Percentiles rank a stretch among this genome's conserved stretches.
These are phyloP conservation scores for Dactylellina sp. DNA, from an alignment of 2,329 filamentous ascomycete genomes.

Conservation along the genomic window DNA sequence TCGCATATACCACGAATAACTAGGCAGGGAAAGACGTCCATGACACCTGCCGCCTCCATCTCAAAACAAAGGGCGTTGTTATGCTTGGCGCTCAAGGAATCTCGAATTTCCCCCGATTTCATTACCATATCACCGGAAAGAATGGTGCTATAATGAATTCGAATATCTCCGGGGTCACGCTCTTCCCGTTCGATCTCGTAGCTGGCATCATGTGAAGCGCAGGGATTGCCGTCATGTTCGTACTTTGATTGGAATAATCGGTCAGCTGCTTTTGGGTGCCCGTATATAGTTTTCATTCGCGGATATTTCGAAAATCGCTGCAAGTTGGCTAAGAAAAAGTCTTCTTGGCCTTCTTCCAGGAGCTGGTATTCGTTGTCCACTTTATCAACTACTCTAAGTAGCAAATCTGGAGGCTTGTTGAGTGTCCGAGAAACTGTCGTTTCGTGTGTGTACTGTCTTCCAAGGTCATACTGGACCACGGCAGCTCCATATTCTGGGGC, in stretches of 20 bases:
- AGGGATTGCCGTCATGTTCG: not conserved
- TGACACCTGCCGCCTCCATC: slow-evolving; percentile 61
- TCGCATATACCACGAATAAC: slow-evolving; percentile 19
- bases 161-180: not conserved
- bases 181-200: not conserved
- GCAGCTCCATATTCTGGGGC: not conserved
- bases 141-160: slow-evolving; percentile 10
- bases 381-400: not conserved
- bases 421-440: not conserved
- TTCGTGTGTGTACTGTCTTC: not conserved
- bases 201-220: not conserved
- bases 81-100: not conserved
- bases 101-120: not conserved
- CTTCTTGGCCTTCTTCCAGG: not conserved
- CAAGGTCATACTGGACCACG: slow-evolving; percentile 26
- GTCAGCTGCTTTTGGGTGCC: not conserved
- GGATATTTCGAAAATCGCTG: too few species aligned
- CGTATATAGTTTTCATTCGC: not conserved
- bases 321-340: not conserved
- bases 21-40: slow-evolving; percentile 46
- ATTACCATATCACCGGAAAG: slow-evolving; percentile 1
- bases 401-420: slow-evolving; percentile 12
- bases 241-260: not conserved
- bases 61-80: slow-evolving; percentile 17
- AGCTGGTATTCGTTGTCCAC: not conserved